Percentiles rank a stretch among this genome's conserved stretches.
Conservation (phyloP, 306 rosid genomes). For the Gillenia trifoliata region DNA sequence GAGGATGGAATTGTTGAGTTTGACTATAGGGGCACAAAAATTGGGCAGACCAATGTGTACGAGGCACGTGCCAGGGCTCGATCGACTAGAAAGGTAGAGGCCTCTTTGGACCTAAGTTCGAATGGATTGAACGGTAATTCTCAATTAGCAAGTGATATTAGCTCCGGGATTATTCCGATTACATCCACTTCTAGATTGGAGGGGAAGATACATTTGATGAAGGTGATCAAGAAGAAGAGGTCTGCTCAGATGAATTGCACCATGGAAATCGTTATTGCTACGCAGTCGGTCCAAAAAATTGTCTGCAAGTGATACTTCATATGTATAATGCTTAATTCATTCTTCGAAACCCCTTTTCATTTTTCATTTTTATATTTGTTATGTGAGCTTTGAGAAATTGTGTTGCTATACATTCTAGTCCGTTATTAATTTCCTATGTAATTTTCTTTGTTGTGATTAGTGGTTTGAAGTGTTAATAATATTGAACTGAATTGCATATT, state of each 20-base stretch:
- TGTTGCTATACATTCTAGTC: background rate
- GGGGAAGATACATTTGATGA: slow-evolving; percentile 23
- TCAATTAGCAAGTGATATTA: slow-evolving; percentile 20
- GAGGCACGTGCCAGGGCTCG: slow-evolving; percentile 20
- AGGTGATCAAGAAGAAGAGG: slow-evolving; percentile 28
- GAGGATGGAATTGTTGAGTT: slow-evolving; percentile 18
- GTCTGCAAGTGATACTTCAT: slow-evolving; percentile 16
- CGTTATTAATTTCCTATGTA: background rate
- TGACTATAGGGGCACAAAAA: background rate
- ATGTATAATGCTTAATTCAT: background rate
- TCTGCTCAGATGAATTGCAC: slow-evolving; percentile 26
- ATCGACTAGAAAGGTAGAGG: slow-evolving; percentile 19
- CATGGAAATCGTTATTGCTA: slow-evolving; percentile 19
- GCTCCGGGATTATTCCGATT: slow-evolving; percentile 8
- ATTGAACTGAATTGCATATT: too few relatives aligned
- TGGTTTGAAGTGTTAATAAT: background rate
- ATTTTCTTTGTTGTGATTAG: background rate
- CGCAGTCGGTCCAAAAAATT: slow-evolving; percentile 14
- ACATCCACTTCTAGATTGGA: slow-evolving; percentile 13
- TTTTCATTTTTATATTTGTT: background rate
- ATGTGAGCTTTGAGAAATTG: background rate
- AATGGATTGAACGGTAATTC: background rate
- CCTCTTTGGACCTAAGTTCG: slow-evolving; percentile 9
- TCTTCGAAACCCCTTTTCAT: background rate
- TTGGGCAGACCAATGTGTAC: slow-evolving; percentile 18